Percentiles rank a stretch among this genome's conserved stretches.
Evolutionary conservation across 179 eudicot species (phyloP).

Genomic region (Silene coronaria): DNA sequence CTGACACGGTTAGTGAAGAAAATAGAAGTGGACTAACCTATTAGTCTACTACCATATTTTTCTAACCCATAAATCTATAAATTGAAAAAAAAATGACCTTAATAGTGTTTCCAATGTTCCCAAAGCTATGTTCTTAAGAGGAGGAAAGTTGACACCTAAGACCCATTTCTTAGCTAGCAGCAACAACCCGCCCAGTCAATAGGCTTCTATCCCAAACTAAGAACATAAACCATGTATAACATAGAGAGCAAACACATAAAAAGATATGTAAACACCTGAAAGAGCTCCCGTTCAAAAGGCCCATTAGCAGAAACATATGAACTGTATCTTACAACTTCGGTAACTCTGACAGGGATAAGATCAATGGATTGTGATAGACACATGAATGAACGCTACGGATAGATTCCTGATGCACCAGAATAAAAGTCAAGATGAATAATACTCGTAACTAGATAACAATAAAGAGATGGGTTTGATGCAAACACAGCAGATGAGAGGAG

Average conservation of each 20-base stretch:
- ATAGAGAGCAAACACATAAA: not conserved
- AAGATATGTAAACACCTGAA: constrained; percentile 29
- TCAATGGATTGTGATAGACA: constrained; percentile 24
- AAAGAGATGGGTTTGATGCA: not conserved
- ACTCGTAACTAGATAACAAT: not conserved
- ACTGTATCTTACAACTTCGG: constrained; percentile 27
- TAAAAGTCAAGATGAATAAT: not conserved
- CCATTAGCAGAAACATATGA: constrained; percentile 25
- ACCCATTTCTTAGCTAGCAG: too few relatives aligned
- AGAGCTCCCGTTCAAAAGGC: constrained; percentile 31
- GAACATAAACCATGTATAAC: not conserved
- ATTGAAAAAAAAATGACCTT: not conserved
- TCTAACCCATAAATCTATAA: not conserved
- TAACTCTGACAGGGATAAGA: constrained; percentile 20
- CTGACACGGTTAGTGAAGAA: not conserved
- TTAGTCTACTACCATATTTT: not conserved
- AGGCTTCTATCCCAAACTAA: not conserved
- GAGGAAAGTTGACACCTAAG: not conserved
- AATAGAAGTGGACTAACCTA: not conserved
- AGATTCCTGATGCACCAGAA: constrained; percentile 17
- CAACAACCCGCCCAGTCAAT: not conserved
- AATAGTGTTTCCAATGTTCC: not conserved
- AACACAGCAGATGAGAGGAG: not conserved
- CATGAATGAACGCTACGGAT: constrained; percentile 19
- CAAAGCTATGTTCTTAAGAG: not conserved